Evolutionary conservation across 306 rosid species (phyloP), one percentile per base, ranked within the genome.

Genomic region (Quercus rubra): DNA sequence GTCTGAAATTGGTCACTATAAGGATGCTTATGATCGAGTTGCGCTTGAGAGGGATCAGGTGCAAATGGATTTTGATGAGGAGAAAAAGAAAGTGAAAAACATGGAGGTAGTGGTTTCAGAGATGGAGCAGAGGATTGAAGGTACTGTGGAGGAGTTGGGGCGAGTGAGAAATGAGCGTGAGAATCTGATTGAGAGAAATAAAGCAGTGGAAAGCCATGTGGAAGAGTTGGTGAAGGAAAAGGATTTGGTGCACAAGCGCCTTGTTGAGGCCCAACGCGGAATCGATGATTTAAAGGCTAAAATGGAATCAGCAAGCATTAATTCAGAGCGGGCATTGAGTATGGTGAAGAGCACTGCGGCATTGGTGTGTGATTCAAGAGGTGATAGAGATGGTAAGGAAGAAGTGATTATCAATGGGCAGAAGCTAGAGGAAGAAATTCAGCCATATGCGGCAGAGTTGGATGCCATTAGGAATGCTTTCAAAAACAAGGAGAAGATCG

Each of bases 381-480:
- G 6, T 62, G 57, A 33, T 4, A 52, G 4, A 25, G 68, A 81
- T 13, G 81, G 68, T 35, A 80, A 25, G 46, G 82, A 79, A 83
- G 93, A 78, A 81, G 87, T 73, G 83, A 63, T 23, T 27, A 18
- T n/a, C 17, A 81, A 73, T 35, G 91, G 55, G 75, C 68, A 31
- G 74, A 83, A 86, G 70, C 46, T 78, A 28, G 97, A 63, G 15
- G 90, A 81, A 59, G 93, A 91, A 49, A 73, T 85, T 9, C 70
- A 73, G 33, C 76, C 86, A 4, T 86, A 73, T 79, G 91, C 25
- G 0, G 80, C 70, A 27, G 94, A 93, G 81, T 68, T 95, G 41
- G 86, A 89, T 38, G 86, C 94, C n/a, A 93, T 93, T n/a, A 85
- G 73, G 38, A 81, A 46, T 1, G 93, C 97, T 12, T 95, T 92